Percentiles rank a stretch among this genome's conserved stretches.
Evolutionary conservation across 1,284 basidiomycete genomes (phyloP).

Genomic region (Inonotus obliquus): DNA sequence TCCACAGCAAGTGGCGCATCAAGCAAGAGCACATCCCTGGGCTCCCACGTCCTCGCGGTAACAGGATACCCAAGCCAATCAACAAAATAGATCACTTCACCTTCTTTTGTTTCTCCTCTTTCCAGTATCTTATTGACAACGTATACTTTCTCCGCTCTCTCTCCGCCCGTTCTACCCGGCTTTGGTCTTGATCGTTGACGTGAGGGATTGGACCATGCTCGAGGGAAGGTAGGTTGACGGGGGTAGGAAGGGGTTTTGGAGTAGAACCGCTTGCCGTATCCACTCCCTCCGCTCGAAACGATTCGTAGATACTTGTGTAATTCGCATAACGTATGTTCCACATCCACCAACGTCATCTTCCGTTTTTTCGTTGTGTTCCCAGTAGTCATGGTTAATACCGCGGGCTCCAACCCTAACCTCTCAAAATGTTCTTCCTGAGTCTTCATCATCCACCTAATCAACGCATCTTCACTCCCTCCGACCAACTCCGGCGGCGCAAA

Average conservation of each 20-base stretch:
- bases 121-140: constrained; percentile 36
- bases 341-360: constrained; percentile 50
- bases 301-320: constrained; percentile 61
- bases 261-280: constrained; percentile 30
- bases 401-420: constrained; percentile 44
- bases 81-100: constrained; percentile 31
- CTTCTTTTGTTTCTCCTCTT: constrained; percentile 29
- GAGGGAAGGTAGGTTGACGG: constrained; percentile 36
- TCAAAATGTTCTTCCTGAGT: constrained; percentile 50
- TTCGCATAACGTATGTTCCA: constrained; percentile 67
- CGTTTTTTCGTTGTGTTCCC: constrained; percentile 25
- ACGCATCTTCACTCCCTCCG: constrained; percentile 38
- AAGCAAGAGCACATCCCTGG: constrained; percentile 37
- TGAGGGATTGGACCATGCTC: constrained; percentile 44
- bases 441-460: constrained; percentile 53
- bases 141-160: constrained; percentile 39
- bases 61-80: constrained; percentile 58
- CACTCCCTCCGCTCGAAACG: constrained; percentile 25
- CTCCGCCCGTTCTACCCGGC: constrained; percentile 30
- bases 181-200: constrained; percentile 36
- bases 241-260: constrained; percentile 25
- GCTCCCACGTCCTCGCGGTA: constrained; percentile 61
- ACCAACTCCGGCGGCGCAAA: constrained; percentile 25
- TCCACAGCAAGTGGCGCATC: constrained; percentile 41
- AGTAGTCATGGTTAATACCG: constrained; percentile 29